Evolutionary conservation across 129 eudicot genomes (phyloP).

Genomic region (Kitagawia praeruptora): DNA sequence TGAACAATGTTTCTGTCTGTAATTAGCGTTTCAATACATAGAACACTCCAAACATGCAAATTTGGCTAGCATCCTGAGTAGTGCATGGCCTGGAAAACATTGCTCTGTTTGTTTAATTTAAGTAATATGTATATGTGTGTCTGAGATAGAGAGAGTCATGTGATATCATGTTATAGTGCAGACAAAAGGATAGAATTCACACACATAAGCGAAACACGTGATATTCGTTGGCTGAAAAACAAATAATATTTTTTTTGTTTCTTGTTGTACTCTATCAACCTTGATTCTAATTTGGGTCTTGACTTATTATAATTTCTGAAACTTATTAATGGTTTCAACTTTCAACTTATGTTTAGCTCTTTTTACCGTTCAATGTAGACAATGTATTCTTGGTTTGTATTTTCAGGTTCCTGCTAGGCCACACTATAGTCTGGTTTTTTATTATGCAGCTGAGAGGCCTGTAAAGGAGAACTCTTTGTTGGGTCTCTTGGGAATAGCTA

Average conservation of each 20-base stretch:
- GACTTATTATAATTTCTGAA: neutral
- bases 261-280: neutral
- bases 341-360: neutral
- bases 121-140: neutral
- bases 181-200: neutral
- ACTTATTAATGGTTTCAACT: neutral
- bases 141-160: neutral
- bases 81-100: neutral
- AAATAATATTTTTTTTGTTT: neutral
- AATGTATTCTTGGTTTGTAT: slow-evolving; percentile 13
- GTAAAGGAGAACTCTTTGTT: slow-evolving; percentile 66
- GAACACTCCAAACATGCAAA: neutral
- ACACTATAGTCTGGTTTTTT: slow-evolving; percentile 84
- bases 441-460: slow-evolving; percentile 94
- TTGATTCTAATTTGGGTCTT: neutral
- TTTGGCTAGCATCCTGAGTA: neutral
- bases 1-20: neutral
- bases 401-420: slow-evolving; percentile 92
- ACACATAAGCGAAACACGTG: neutral
- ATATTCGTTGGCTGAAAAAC: neutral
- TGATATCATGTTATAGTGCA: neutral
- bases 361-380: neutral
- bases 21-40: neutral
- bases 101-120: neutral
- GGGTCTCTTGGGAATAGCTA: slow-evolving; percentile 72